A percentile compares a stretch with the other conserved stretches of the same genome.
Evolutionary conservation across 805 yeast genomes (phyloP).

Genomic region (Candida awuae): DNA sequence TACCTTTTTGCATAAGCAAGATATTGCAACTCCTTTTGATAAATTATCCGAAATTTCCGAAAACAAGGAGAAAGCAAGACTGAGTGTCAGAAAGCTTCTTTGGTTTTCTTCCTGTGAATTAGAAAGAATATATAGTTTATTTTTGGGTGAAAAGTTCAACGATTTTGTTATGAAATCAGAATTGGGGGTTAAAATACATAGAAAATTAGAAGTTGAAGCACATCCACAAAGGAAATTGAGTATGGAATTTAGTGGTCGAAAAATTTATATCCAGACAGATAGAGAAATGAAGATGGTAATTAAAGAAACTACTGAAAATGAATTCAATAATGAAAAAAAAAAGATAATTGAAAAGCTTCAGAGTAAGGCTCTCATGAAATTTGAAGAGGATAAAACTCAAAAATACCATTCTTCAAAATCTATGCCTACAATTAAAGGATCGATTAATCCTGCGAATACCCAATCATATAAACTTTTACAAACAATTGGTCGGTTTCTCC

Average conservation of each 20-base stretch:
- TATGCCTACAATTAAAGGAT: not conserved
- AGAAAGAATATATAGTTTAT: slow-evolving; percentile 43
- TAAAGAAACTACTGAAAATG: not conserved
- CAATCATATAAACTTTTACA: not conserved
- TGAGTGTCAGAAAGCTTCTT: slow-evolving; percentile 53
- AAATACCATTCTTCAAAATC: no score
- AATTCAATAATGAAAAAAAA: not conserved
- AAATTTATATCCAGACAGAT: not conserved
- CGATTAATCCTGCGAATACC: not conserved
- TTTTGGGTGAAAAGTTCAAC: slow-evolving; percentile 27
- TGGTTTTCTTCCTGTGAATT: slow-evolving; percentile 69
- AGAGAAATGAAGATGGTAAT: not conserved
- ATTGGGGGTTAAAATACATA: slow-evolving; percentile 43
- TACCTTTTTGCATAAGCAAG: not conserved
- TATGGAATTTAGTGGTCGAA: slow-evolving; percentile 5
- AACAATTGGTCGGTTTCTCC: not conserved
- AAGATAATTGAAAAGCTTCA: no score
- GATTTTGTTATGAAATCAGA: slow-evolving; percentile 33
- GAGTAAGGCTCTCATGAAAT: no score
- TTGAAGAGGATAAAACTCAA: no score
- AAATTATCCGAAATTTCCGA: slow-evolving; percentile 2
- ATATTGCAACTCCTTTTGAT: slow-evolving; percentile 9
- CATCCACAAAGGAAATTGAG: slow-evolving; percentile 32
- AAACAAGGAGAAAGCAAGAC: slow-evolving; percentile 22
- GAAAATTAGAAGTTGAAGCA: slow-evolving; percentile 35